phyloP scores from a whole-genome alignment of 73 alveolate species.

The Tetrahymena elliotti region DNA sequence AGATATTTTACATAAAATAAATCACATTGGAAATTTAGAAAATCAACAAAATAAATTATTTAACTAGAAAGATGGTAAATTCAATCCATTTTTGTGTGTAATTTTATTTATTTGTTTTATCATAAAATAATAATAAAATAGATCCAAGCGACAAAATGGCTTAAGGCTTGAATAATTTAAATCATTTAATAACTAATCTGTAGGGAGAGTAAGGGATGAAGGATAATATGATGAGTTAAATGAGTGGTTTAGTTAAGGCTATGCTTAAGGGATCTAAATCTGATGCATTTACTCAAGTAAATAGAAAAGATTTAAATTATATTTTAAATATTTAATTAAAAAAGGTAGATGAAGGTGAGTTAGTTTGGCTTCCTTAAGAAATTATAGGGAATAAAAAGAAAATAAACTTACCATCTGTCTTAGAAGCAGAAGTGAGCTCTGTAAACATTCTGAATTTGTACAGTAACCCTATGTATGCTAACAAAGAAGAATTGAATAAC shows the following conservation, averaged over 20 bases:
- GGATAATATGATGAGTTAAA: neutral
- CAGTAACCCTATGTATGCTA: neutral
- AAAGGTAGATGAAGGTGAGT: neutral
- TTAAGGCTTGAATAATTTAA: neutral
- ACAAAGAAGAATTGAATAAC: neutral
- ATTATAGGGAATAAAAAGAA: neutral
- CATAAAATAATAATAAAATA: neutral
- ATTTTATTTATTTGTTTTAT: too few species aligned
- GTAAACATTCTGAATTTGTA: neutral
- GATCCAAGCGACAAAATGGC: slow-evolving; percentile 1
- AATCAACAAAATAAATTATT: neutral
- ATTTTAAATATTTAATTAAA: too few species aligned
- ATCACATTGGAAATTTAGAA: neutral
- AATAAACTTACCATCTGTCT: neutral
- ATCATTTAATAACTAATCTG: neutral
- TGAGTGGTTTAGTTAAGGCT: neutral
- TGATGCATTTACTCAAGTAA: neutral
- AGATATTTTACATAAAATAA: neutral
- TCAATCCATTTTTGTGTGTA: too few species aligned
- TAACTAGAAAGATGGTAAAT: neutral
- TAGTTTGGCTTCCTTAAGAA: neutral
- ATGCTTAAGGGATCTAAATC: neutral
- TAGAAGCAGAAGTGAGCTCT: neutral
- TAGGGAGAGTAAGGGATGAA: neutral
- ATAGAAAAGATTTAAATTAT: too few species aligned